Evolutionary conservation across 2,329 filamentous ascomycete genomes (phyloP).

Genomic region (Beauveria brongniartii): DNA sequence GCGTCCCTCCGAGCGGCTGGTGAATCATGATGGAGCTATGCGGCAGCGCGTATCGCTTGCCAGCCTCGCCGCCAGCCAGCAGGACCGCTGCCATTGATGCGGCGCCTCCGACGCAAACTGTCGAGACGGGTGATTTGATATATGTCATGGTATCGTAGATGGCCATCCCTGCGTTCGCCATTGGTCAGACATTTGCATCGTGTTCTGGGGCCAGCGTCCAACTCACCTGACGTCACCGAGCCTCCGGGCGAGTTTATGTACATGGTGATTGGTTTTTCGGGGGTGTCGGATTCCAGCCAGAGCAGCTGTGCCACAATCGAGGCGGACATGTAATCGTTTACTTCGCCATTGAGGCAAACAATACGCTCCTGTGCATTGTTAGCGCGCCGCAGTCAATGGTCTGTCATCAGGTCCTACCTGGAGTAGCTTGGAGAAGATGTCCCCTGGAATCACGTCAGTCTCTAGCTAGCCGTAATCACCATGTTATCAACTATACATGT

Average conservation of each 20-base stretch:
- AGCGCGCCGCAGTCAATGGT: not conserved
- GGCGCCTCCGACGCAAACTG: conserved; percentile 89
- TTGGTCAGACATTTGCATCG: not conserved
- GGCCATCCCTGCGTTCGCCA: conserved; percentile 50
- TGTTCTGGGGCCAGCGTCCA: too few relatives aligned
- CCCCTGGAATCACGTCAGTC: conserved; percentile 41
- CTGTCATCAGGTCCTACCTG: conserved; percentile 41
- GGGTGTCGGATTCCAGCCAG: conserved; percentile 95
- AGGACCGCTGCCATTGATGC: conserved; percentile 92
- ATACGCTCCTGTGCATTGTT: conserved; percentile 65
- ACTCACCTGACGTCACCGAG: conserved; percentile 63
- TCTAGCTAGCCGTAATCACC: not conserved
- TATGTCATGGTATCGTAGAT: conserved; percentile 99
- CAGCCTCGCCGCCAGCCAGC: conserved; percentile 75
- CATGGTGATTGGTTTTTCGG: conserved; percentile 88
- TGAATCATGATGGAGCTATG: conserved; percentile 96
- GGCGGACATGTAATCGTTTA: conserved; percentile 86
- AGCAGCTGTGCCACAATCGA: conserved; percentile 92
- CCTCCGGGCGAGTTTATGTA: conserved; percentile 98
- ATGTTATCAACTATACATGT: conserved; percentile 51
- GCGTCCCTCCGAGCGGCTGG: conserved; percentile 73
- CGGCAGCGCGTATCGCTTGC: conserved; percentile 82
- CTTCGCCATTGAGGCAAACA: conserved; percentile 83
- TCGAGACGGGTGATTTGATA: conserved; percentile 85
- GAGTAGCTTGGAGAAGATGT: conserved; percentile 73